Base-by-base conservation (phyloP, 768 basidiomycete genomes). In the Boletus pseudopeckii region DNA sequence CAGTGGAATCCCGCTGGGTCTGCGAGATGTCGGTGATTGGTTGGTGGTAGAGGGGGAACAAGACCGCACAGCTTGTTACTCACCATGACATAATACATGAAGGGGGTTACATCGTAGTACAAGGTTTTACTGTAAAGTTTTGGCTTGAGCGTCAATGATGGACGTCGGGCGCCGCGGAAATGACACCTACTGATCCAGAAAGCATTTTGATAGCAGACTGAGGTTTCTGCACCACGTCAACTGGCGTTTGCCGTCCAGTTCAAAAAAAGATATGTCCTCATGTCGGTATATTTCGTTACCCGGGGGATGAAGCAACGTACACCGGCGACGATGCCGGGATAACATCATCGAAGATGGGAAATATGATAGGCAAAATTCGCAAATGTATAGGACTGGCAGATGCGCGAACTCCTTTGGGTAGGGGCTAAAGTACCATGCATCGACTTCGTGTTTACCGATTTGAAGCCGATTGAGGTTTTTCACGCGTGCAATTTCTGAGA, bases 341-440 rank as follows among this genome's bases (percentile, higher is more conserved):
- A 98, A 81, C 89, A 94, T 94, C 75, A 95, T 86, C 41, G 80
- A 81, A 14, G 92, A 92, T 30, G 90, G 90, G 73, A 86, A 98
- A 76, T 89, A 99, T 34, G 85, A 87, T 44, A 98, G 81, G 71
- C 97, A 99, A 77, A 96, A 96, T 74, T 99, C 96, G 85, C 97
- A 99, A 68, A 99, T 85, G 79, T 95, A 98, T 42, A 99, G 80
- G 57, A 95, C 76, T 18, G 95, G 93, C 26, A 96, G 83, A 72
- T 98, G 91, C 42, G 97, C 93, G 75, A 92, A 98, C 75, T 98
- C 97, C 74, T 92, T 89, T 11, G 97, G 97, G 75, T 98, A 99
- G 22, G 97, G 97, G 64, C 91, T 94, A 79, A 98, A 98, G 73
- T 99, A 99, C 97, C 97, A 99, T n/a, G 97, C 88, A 63, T 99